Conservation (phyloP, 108 stramenopile genomes). For the Cyclotella distinguenda region DNA sequence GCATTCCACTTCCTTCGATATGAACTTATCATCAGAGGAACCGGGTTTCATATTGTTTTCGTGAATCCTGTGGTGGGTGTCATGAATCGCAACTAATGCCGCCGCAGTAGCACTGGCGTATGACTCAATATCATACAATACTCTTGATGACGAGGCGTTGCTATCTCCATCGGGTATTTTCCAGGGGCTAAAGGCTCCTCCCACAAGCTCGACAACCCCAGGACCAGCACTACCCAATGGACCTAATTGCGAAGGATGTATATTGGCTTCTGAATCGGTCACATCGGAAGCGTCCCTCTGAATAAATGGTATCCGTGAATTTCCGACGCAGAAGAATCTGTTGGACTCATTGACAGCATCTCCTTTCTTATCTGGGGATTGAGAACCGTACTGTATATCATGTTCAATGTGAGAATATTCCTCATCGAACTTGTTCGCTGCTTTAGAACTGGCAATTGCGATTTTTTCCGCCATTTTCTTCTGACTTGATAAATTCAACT, state of each 20-base stretch:
- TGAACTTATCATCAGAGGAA: neutral
- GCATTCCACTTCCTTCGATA: neutral
- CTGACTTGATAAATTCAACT: constrained; percentile 39
- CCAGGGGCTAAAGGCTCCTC: constrained; percentile 55
- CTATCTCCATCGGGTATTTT: constrained; percentile 45
- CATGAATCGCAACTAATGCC: constrained; percentile 15
- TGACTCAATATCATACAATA: constrained; percentile 22
- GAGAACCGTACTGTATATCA: constrained; percentile 5
- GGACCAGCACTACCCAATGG: constrained; percentile 1
- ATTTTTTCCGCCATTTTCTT: constrained; percentile 67
- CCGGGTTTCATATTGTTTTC: neutral
- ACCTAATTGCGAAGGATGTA: neutral
- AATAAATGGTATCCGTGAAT: constrained; percentile 9
- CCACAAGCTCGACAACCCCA: constrained; percentile 36
- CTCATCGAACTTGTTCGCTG: constrained; percentile 62
- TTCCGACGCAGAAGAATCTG: constrained; percentile 18
- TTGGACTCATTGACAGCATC: neutral
- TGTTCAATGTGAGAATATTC: constrained; percentile 25
- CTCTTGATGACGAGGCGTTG: constrained; percentile 23
- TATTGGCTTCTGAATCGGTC: neutral
- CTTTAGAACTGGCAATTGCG: constrained; percentile 66
- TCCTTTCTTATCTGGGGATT: constrained; percentile 3
- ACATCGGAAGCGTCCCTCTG: neutral
- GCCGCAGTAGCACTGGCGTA: constrained; percentile 22
- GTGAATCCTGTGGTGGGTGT: neutral